A percentile compares a stretch with the other conserved stretches of the same genome.
These are phyloP conservation scores for Chlorella sp. DNA, from an alignment of 139 green algal species.

Conservation along the genomic window DNA sequence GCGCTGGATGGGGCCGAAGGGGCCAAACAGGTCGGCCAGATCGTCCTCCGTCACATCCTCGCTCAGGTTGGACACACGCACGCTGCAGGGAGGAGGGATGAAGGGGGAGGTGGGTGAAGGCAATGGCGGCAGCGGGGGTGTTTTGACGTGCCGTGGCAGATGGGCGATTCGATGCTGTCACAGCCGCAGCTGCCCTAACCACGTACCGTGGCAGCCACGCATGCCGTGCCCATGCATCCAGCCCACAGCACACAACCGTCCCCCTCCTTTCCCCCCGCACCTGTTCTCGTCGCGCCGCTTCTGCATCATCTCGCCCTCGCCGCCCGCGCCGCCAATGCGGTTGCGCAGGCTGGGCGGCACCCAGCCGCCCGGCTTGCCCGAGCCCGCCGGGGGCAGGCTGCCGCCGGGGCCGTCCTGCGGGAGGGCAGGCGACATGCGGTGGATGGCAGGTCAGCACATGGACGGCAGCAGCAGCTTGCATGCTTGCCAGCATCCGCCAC, in stretches of 20 bases:
- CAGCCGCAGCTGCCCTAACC: too few species aligned
- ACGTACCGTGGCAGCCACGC: too few species aligned
- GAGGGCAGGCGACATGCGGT: not conserved
- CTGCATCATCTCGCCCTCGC: conserved; percentile 49
- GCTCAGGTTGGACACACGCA: conserved; percentile 98
- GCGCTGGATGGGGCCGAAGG: conserved; percentile 93
- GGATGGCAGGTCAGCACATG: not conserved
- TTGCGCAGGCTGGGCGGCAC: conserved; percentile 85
- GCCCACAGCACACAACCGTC: too few species aligned
- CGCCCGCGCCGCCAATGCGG: conserved; percentile 47
- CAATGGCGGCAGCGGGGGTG: too few species aligned
- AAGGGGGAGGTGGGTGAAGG: not conserved
- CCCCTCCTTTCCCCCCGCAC: not conserved
- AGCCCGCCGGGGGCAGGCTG: conserved; percentile 40
- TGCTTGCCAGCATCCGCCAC: too few species aligned
- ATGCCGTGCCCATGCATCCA: too few species aligned
- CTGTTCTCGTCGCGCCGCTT: conserved; percentile 93
- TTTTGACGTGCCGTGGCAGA: too few species aligned
- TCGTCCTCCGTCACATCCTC: conserved; percentile 96
- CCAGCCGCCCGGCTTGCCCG: conserved; percentile 83
- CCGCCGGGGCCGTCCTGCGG: conserved; percentile 46
- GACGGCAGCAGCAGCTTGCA: not conserved
- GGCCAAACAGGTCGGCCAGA: conserved; percentile 94
- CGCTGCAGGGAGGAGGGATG: not conserved
- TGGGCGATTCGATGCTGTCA: too few species aligned